A percentile compares a stretch with the other conserved stretches of the same genome.
phyloP scores from a whole-genome alignment of 225 moss, liverwort and hornwort species.

The Marchantia polymorpha region DNA sequence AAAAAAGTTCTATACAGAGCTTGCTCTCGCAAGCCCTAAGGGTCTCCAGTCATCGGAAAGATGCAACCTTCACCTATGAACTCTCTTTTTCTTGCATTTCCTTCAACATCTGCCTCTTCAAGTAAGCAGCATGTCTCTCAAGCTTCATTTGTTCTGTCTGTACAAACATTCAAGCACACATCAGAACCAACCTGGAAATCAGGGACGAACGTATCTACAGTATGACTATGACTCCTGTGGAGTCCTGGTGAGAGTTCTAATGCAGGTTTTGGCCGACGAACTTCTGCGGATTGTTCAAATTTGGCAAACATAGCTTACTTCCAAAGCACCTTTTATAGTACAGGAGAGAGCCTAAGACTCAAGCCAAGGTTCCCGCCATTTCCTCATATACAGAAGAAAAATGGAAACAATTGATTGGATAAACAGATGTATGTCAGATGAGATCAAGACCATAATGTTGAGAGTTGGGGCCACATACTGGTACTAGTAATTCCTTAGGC shows the following conservation, averaged over 20 bases:
- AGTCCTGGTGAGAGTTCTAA: not conserved
- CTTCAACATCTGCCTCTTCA: slow-evolving; percentile 16
- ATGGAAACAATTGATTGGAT: not conserved
- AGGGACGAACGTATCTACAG: not conserved
- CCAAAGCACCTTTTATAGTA: not conserved
- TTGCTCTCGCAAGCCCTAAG: not conserved
- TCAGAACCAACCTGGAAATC: not conserved
- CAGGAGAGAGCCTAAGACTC: not conserved
- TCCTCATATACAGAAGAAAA: not conserved
- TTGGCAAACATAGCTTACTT: not conserved
- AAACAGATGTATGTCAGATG: no score
- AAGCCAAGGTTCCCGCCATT: not conserved
- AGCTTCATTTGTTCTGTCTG: slow-evolving; percentile 23
- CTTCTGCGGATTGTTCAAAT: not conserved
- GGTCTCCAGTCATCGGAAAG: not conserved
- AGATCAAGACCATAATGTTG: no score
- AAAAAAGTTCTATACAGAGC: not conserved
- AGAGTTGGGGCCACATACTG: no score
- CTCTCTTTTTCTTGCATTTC: slow-evolving; percentile 14
- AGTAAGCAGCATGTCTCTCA: slow-evolving; percentile 10
- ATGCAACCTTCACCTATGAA: not conserved
- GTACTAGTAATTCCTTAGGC: no score
- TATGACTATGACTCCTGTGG: not conserved
- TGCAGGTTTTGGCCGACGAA: not conserved
- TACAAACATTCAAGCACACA: not conserved